Evolutionary conservation across 805 yeast species (phyloP).

Genomic region (Sugiyamaella mastotermitis): DNA sequence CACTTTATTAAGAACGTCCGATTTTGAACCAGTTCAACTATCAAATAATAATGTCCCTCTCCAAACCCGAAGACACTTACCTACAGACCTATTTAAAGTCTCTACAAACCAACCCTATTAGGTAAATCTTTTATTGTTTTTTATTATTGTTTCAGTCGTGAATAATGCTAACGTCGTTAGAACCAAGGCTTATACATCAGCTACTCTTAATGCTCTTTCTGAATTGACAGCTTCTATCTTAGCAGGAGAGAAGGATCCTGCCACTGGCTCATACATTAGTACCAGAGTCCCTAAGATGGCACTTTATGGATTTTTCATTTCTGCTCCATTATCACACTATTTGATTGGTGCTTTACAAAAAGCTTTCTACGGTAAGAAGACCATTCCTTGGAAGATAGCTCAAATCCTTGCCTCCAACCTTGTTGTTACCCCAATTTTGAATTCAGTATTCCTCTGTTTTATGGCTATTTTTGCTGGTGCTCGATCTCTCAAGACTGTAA

Average conservation of each 20-base stretch:
- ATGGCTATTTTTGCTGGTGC: conserved; percentile 36
- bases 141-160: not conserved
- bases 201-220: conserved; percentile 29
- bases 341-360: conserved; percentile 28
- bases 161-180: conserved; percentile 3
- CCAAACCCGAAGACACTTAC: conserved; percentile 2
- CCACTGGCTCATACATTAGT: conserved; percentile 28
- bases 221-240: conserved; percentile 32
- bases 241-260: conserved; percentile 33
- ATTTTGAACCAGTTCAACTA: too few species aligned
- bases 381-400: conserved; percentile 25
- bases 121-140: conserved; percentile 12
- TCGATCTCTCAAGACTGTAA: conserved; percentile 24
- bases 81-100: conserved; percentile 23
- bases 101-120: conserved; percentile 27
- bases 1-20: too few species aligned
- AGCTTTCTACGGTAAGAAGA: conserved; percentile 29
- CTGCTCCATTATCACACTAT: conserved; percentile 35
- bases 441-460: conserved; percentile 27
- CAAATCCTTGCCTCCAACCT: conserved; percentile 33
- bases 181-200: conserved; percentile 34
- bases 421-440: conserved; percentile 29
- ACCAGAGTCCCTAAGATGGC: conserved; percentile 35
- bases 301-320: conserved; percentile 31
- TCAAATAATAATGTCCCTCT: not conserved